Conservation (phyloP, 768 basidiomycete genomes). For the Lentinula aciculospora region DNA sequence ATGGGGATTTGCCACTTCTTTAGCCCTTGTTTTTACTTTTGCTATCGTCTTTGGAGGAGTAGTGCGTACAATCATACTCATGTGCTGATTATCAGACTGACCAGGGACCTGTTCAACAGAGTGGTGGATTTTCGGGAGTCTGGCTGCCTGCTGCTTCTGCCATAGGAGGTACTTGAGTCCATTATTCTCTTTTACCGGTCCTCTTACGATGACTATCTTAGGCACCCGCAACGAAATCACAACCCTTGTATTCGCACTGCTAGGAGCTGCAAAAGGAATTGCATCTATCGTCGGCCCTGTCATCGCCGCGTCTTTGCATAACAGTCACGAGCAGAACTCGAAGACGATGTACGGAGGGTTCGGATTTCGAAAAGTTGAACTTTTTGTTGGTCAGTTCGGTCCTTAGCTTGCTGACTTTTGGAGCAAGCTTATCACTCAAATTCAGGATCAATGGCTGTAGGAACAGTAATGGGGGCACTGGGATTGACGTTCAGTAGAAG, state of each 20-base stretch:
- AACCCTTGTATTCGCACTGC: background rate
- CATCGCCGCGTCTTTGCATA: background rate
- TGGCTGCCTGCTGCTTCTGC: background rate
- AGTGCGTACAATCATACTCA: too few relatives aligned
- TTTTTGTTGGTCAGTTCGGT: conserved; percentile 1
- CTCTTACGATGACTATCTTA: background rate
- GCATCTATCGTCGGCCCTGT: background rate
- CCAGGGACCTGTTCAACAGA: too few relatives aligned
- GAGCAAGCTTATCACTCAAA: too few relatives aligned
- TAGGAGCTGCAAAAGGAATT: background rate
- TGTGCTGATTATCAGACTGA: too few relatives aligned
- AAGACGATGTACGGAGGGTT: background rate
- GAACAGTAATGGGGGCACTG: too few relatives aligned
- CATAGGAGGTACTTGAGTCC: background rate
- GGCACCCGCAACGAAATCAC: background rate
- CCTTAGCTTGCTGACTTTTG: too few relatives aligned
- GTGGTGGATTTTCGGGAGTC: background rate
- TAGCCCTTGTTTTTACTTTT: background rate
- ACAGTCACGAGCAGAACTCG: background rate
- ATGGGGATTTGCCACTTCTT: background rate
- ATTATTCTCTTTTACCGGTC: too few relatives aligned
- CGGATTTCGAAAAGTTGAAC: background rate
- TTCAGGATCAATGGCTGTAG: too few relatives aligned
- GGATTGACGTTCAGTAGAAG: too few relatives aligned
- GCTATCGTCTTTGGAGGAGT: background rate